phyloP scores from a whole-genome alignment of 1,284 basidiomycete genomes.

The Rhodotorula mucilaginosa region DNA sequence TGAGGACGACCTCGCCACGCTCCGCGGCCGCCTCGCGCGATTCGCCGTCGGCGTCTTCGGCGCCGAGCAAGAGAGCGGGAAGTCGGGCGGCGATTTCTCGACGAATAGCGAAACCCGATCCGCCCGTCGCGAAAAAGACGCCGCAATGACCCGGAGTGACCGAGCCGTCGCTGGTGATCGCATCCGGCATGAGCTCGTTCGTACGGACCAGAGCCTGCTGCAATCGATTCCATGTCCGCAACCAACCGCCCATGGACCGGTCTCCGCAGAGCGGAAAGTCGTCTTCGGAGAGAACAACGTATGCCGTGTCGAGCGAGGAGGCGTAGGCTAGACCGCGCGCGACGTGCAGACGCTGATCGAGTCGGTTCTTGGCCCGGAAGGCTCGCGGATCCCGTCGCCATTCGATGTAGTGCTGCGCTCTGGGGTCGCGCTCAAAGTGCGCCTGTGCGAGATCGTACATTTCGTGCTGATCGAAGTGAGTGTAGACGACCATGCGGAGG shows the following conservation, averaged over 20 bases:
- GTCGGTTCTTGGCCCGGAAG: slow-evolving; percentile 7
- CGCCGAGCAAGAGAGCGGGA: slow-evolving; percentile 25
- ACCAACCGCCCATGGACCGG: not conserved
- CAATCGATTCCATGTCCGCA: slow-evolving; percentile 17
- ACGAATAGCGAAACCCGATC: slow-evolving; percentile 30
- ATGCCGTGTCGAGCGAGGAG: slow-evolving; percentile 18
- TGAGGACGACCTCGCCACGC: slow-evolving; percentile 18
- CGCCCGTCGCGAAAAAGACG: slow-evolving; percentile 31
- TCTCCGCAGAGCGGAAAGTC: slow-evolving; percentile 34
- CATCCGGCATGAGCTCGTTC: slow-evolving; percentile 29
- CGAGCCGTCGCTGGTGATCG: not conserved
- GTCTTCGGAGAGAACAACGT: slow-evolving; percentile 34
- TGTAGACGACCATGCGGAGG: slow-evolving; percentile 33
- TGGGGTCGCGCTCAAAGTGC: slow-evolving; percentile 12
- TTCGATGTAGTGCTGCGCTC: slow-evolving; percentile 25
- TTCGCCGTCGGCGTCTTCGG: slow-evolving; percentile 18
- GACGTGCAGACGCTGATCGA: slow-evolving; percentile 35
- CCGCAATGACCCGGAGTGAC: slow-evolving; percentile 24
- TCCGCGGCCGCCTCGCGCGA: slow-evolving; percentile 18
- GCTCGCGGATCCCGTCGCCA: slow-evolving; percentile 28
- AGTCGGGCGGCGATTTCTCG: slow-evolving; percentile 22
- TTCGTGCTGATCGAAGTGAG: slow-evolving; percentile 27
- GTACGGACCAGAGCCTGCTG: slow-evolving; percentile 24
- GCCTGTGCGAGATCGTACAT: slow-evolving; percentile 21
- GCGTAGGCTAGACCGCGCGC: slow-evolving; percentile 31